Percentiles rank a stretch among this genome's conserved stretches.
These are phyloP conservation scores for Candida nonsorbophila DNA, from an alignment of 805 yeast genomes.

Conservation along the genomic window DNA sequence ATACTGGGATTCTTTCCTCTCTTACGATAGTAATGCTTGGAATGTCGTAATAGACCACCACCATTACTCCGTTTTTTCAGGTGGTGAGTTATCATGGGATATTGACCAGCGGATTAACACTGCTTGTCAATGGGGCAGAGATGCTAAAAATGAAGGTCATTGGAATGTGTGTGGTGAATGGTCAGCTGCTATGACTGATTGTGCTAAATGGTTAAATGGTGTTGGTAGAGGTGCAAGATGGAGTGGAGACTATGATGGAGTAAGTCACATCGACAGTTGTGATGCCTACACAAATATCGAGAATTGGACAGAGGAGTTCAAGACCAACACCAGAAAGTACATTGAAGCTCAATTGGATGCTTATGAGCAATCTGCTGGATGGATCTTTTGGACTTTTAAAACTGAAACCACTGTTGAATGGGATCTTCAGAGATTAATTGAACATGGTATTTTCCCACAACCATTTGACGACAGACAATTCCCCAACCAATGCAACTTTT, in stretches of 20 bases:
- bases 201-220: conserved; percentile 86
- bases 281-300: conserved; percentile 18
- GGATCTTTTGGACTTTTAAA: conserved; percentile 95
- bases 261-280: conserved; percentile 59
- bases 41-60: conserved; percentile 83
- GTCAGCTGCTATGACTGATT: conserved; percentile 89
- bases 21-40: conserved; percentile 35
- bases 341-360: conserved; percentile 92
- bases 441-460: conserved; percentile 67
- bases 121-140: conserved; percentile 27
- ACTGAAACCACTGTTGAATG: conserved; percentile 81
- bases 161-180: conserved; percentile 86
- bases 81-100: conserved; percentile 50
- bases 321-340: conserved; percentile 56
- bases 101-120: conserved; percentile 56
- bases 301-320: conserved; percentile 58
- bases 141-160: conserved; percentile 46
- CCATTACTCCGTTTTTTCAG: conserved; percentile 80
- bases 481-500: conserved; percentile 59
- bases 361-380: conserved; percentile 64
- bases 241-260: conserved; percentile 51
- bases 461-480: conserved; percentile 67
- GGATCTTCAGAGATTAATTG: conserved; percentile 65
- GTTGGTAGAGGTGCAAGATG: conserved; percentile 78
- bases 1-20: conserved; percentile 60